A percentile compares a stretch with the other conserved stretches of the same genome.
Evolutionary conservation across 2,329 filamentous ascomycete species (phyloP).

Genomic region (Acephala macrosclerotiorum): DNA sequence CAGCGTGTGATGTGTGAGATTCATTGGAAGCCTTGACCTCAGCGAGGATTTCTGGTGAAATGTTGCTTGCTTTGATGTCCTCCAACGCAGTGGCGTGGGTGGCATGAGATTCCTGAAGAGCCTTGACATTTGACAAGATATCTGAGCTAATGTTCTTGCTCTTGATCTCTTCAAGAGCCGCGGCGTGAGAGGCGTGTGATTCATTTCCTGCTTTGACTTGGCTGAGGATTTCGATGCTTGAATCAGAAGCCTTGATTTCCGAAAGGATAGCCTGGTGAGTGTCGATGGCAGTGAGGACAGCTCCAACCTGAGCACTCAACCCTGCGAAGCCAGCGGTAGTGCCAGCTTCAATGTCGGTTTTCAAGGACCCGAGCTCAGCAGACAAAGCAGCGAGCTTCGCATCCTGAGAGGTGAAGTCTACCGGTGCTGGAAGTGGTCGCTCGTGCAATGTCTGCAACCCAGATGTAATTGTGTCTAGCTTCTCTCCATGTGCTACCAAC

Average conservation of each 20-base stretch:
- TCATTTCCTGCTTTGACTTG: conserved; percentile 31
- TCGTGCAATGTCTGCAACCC: conserved; percentile 32
- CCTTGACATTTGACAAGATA: not conserved
- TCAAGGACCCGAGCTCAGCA: conserved; percentile 32
- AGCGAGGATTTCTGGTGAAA: conserved; percentile 30
- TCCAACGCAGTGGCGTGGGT: conserved; percentile 11
- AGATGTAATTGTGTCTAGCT: conserved; percentile 38
- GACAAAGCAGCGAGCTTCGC: conserved; percentile 33
- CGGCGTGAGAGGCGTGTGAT: conserved; percentile 27
- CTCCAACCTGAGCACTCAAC: conserved; percentile 28
- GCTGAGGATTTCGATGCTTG: conserved; percentile 31
- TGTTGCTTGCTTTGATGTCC: conserved; percentile 35
- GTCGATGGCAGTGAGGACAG: conserved; percentile 35
- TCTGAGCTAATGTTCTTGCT: not conserved
- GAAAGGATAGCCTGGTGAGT: conserved; percentile 34
- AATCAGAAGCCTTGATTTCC: conserved; percentile 40
- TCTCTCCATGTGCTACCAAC: conserved; percentile 35
- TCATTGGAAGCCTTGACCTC: conserved; percentile 30
- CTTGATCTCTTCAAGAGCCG: conserved; percentile 29
- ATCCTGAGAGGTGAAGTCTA: conserved; percentile 29
- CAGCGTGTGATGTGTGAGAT: conserved; percentile 28
- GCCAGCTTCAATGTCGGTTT: conserved; percentile 32
- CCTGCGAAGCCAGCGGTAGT: conserved; percentile 30
- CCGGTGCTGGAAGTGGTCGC: conserved; percentile 25
- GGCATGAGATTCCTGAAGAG: not conserved